Percentiles rank a stretch among this genome's conserved stretches.
phyloP scores from a whole-genome alignment of 495 filamentous ascomycete species.

The Penicillium ochrochloron region DNA sequence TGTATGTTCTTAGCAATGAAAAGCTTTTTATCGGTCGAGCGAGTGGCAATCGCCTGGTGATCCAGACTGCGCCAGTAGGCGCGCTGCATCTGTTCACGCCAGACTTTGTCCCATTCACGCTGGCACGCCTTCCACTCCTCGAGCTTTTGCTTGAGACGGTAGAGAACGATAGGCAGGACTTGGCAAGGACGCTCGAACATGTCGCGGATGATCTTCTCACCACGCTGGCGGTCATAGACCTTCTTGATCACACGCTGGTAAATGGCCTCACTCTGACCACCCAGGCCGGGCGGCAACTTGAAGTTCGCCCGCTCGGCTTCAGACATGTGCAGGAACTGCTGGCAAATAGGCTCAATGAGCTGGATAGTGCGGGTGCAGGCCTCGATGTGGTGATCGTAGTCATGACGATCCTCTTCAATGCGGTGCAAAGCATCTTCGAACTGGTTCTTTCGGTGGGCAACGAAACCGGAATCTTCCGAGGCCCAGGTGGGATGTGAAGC shows the following conservation, averaged over 20 bases:
- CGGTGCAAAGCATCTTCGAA: constrained; percentile 92
- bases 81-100: constrained; percentile 89
- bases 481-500: constrained; percentile 99
- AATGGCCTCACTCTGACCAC: constrained; percentile 92
- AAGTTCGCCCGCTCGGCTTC: constrained; percentile 72
- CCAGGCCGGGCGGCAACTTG: constrained; percentile 78
- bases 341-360: constrained; percentile 89
- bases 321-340: constrained; percentile 78
- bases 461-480: constrained; percentile 96
- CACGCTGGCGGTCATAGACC: constrained; percentile 88
- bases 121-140: constrained; percentile 96
- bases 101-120: constrained; percentile 99
- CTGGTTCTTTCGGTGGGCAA: constrained; percentile 94
- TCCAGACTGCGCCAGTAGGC: constrained; percentile 96
- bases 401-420: constrained; percentile 97
- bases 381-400: constrained; percentile 98
- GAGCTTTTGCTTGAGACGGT: constrained; percentile 86
- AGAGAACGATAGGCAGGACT: constrained; percentile 84
- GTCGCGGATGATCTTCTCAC: constrained; percentile 77
- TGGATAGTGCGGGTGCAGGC: constrained; percentile 91
- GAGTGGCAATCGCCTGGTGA: constrained; percentile 88
- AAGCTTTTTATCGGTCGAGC: constrained; percentile 82
- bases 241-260: constrained; percentile 97
- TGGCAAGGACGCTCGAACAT: constrained; percentile 80
- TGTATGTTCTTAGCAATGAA: constrained; percentile 85